Evolutionary conservation across 306 rosid species (phyloP), one percentile per base, ranked within the genome.

Genomic region (Cyclanthera cordifolia): DNA sequence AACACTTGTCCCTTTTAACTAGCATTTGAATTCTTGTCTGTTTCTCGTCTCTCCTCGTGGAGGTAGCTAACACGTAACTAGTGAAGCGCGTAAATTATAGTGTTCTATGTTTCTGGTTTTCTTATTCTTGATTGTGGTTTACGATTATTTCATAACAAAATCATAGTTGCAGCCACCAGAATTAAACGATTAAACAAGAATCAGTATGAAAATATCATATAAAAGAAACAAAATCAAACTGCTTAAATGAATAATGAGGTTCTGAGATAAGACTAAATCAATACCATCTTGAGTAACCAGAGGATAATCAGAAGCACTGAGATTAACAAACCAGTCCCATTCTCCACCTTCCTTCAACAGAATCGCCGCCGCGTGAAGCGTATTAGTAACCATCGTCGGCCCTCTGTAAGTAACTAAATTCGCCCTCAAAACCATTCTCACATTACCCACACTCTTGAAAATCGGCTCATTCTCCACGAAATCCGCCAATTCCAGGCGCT

Each of bases 241-340:
- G 28, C 19, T 32, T 16, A 6, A 32, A 19, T 32, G n/a, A 49
- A 30, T 20, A 1, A 11, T 1, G 1, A 15, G 24, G 37, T 32
- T 23, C 3, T 16, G 34, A 53, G n/a, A 56, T 30, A 21, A 59
- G 12, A 8, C 50, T 5, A 39, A 60, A 34, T 32, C 61, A 16
- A 15, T 75, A 88, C 95, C 95, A 71, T 88, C 95, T 67, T 88
- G 95, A 10, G 95, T 88, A 6, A 88, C 86, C 75, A 88, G 27
- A 34, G 95, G 95, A 67, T 86, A 88, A 63, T 88, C 95, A 0
- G 91, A 86, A 69, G 95, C 89, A 69, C 93, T 84, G 58, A 87
- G 75, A 76, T 87, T 87, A 49, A 87, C 82, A 41, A 87, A 87
- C 95, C 95, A 86, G 75, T 88, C 95, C 95, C 95, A 88, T 1